Conservation (phyloP, 2,329 filamentous ascomycete genomes). For the Pyrenophora teres region DNA sequence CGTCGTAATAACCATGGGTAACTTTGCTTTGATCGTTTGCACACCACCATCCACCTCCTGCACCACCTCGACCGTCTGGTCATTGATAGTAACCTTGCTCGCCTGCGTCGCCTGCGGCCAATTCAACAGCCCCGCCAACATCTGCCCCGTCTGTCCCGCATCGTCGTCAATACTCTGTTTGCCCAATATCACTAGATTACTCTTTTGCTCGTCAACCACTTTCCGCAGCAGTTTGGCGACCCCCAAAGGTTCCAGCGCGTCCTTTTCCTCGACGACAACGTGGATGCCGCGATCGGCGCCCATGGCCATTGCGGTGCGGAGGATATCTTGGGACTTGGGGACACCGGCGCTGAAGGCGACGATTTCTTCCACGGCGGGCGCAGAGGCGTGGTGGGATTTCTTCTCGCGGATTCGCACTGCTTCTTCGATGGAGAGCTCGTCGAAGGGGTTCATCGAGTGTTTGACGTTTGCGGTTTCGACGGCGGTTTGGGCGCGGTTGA, state of each 20-base stretch:
- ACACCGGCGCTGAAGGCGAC: constrained; percentile 87
- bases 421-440: constrained; percentile 97
- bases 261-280: constrained; percentile 62
- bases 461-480: constrained; percentile 93
- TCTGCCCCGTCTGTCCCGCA: constrained; percentile 93
- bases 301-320: constrained; percentile 98
- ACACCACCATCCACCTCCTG: constrained; percentile 95
- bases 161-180: constrained; percentile 99
- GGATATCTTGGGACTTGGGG: constrained; percentile 81
- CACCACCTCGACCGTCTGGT: constrained; percentile 74
- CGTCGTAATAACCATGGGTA: constrained; percentile 94
- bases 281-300: constrained; percentile 91
- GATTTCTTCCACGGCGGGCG: constrained; percentile 75
- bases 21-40: constrained; percentile 81
- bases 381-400: constrained; percentile 51
- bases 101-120: constrained; percentile 98
- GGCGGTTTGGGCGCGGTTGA: constrained; percentile 76
- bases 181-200: constrained; percentile 89
- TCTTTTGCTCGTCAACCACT: constrained; percentile 80
- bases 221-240: constrained; percentile 86
- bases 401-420: constrained; percentile 92
- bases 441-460: constrained; percentile 98
- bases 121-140: constrained; percentile 88
- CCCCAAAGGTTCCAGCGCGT: constrained; percentile 85
- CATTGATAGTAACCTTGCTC: constrained; percentile 76